A percentile compares a stretch with the other conserved stretches of the same genome.
These are phyloP conservation scores for Phytophthora kernoviae DNA, from an alignment of 352 stramenopile genomes.

Conservation along the genomic window DNA sequence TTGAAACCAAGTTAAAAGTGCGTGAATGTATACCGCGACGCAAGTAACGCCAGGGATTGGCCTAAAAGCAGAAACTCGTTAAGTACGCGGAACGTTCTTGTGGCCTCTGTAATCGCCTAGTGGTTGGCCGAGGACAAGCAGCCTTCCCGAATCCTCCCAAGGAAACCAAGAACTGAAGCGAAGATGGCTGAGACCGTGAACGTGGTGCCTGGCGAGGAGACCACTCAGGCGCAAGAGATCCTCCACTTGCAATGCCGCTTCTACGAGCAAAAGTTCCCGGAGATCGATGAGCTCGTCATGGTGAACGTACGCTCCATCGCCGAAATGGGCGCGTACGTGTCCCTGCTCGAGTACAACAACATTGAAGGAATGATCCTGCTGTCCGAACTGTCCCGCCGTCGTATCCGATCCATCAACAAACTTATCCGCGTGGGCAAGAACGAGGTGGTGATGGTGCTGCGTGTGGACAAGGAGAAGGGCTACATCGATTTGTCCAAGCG, in stretches of 20 bases:
- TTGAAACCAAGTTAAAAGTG: no score
- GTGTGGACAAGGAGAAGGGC: slow-evolving; percentile 99
- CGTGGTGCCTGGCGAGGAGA: slow-evolving; percentile 25
- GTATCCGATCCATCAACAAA: slow-evolving; percentile 99
- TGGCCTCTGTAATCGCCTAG: no score
- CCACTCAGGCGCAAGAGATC: slow-evolving; percentile 86
- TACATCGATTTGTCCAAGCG: slow-evolving; percentile 99
- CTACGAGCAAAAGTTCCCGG: slow-evolving; percentile 82
- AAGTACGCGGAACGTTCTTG: no score
- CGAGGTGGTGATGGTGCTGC: slow-evolving; percentile 99
- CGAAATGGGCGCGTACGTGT: slow-evolving; percentile 99
- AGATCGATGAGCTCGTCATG: slow-evolving; percentile 98
- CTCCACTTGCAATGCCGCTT: slow-evolving; percentile 55
- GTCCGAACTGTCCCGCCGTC: slow-evolving; percentile 97
- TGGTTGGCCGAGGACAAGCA: background rate
- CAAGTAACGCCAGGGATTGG: no score
- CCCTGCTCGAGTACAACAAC: slow-evolving; percentile 99
- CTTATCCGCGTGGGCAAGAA: slow-evolving; percentile 99
- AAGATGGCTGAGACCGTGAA: slow-evolving; percentile 22
- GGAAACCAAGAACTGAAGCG: slow-evolving; percentile 27
- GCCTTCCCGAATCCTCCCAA: slow-evolving; percentile 20
- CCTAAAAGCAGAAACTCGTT: no score
- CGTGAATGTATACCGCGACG: no score
- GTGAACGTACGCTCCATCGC: slow-evolving; percentile 96
- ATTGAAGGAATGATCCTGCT: slow-evolving; percentile 99